Conservation (phyloP, 192 early-diverging fungal genomes). For the Coemansia umbellata region DNA sequence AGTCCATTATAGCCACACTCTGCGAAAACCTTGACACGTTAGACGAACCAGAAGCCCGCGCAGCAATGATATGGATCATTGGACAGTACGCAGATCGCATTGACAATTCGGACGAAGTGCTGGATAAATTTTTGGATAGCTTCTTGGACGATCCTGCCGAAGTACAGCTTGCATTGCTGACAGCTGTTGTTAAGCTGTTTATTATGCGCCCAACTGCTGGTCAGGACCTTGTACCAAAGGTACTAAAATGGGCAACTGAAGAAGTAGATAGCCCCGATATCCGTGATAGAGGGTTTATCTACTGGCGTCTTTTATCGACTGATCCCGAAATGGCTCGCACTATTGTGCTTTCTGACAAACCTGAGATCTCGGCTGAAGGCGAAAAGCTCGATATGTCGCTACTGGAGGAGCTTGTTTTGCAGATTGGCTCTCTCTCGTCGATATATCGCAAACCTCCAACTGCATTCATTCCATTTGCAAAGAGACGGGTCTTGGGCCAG, state of each 20-base stretch:
- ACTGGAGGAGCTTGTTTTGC: slow-evolving; percentile 81
- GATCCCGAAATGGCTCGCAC: slow-evolving; percentile 72
- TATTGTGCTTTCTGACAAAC: slow-evolving; percentile 89
- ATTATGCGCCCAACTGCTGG: slow-evolving; percentile 88
- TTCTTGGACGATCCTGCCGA: slow-evolving; percentile 88
- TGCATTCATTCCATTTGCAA: slow-evolving; percentile 73
- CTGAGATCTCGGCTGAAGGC: slow-evolving; percentile 89
- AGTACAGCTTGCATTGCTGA: slow-evolving; percentile 90
- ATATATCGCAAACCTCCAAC: slow-evolving; percentile 91
- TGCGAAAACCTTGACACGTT: slow-evolving; percentile 95
- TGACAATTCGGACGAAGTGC: slow-evolving; percentile 89
- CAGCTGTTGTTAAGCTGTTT: slow-evolving; percentile 94
- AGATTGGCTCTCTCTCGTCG: slow-evolving; percentile 83
- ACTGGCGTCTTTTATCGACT: slow-evolving; percentile 94
- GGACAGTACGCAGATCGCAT: slow-evolving; percentile 98
- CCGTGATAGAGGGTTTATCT: slow-evolving; percentile 96
- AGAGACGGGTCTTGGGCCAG: slow-evolving; percentile 40
- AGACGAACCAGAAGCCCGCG: slow-evolving; percentile 97
- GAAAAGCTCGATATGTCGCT: slow-evolving; percentile 84
- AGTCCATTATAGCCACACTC: slow-evolving; percentile 84
- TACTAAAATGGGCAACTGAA: slow-evolving; percentile 93
- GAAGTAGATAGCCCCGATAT: slow-evolving; percentile 96
- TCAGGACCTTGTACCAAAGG: slow-evolving; percentile 89
- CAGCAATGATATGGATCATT: slow-evolving; percentile 99
- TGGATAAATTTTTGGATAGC: slow-evolving; percentile 82